Evolutionary conservation across 306 rosid species (phyloP), one percentile per base, ranked within the genome.

Genomic region (Castanea mollissima): DNA sequence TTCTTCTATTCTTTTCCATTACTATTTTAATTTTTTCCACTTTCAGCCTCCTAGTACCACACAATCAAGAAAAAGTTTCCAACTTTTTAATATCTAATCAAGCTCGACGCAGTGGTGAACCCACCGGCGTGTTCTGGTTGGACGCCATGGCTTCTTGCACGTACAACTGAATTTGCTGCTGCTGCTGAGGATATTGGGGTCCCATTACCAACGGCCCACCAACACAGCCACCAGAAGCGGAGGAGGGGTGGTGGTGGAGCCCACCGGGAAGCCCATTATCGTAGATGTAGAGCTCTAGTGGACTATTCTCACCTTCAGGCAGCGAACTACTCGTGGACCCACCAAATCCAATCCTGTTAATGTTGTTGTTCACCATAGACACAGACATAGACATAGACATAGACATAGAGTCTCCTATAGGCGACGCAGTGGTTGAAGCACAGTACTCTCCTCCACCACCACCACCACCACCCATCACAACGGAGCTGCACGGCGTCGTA

Each of bases 381-480:
- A 41, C 46, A 41, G 46, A 41, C 46, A 41, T 0, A 35, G 44
- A 35, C 41, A 41, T 0, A 35, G 44, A 35, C 41, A 35, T 38
- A 38, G 46, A 41, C 11, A 41, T 10, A 51, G 75, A 12, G 29
- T 55, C 78, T 71, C 74, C 69, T 16, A 35, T 44, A 41, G 87
- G 88, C 6, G 85, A 80, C n/a, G 82, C 71, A 20, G 87, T 82
- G 46, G 85, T 78, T 55, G 90, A 49, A 49, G 54, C 78, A 56
- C 84, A 67, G 14, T 34, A 76, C 44, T 88, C 84, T 15, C 75
- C 78, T 10, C 82, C 65, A 25, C 69, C 41, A 25, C 64, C 64
- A 41, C 23, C 63, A 49, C 63, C 63, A 31, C 78, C 84, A 32
- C 72, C 81, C 4, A 58, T 8, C 69, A 79, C 74, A 27, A 71